Percentiles rank a stretch among this genome's conserved stretches.
Evolutionary conservation across 2,329 filamentous ascomycete genomes (phyloP).

Genomic region (Phialemoniopsis sp.): DNA sequence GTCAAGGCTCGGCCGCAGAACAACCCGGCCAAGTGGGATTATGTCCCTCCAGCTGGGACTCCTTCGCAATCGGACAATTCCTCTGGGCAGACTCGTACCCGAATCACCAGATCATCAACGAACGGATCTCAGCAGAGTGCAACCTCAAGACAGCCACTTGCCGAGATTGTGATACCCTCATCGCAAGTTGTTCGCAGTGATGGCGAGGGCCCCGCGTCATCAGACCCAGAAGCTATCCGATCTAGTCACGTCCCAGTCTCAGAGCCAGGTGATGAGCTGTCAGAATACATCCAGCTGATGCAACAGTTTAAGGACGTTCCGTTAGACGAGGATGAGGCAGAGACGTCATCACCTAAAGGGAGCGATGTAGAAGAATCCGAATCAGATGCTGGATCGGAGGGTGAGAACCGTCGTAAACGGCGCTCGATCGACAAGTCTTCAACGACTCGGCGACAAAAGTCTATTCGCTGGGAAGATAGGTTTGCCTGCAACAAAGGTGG

Average conservation of each 20-base stretch:
- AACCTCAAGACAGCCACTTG: too few relatives aligned
- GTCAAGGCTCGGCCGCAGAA: slow-evolving; percentile 39
- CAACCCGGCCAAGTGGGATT: slow-evolving; percentile 30
- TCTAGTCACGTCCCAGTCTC: neutral
- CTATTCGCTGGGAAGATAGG: slow-evolving; percentile 35
- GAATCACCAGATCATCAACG: too few relatives aligned
- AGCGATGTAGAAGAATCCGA: slow-evolving; percentile 9
- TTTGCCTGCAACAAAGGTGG: slow-evolving; percentile 54
- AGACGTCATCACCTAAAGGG: slow-evolving; percentile 17
- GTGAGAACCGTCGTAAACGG: slow-evolving; percentile 19
- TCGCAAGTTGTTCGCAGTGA: slow-evolving; percentile 6
- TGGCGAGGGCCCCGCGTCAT: neutral
- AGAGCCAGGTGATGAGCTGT: slow-evolving; percentile 50
- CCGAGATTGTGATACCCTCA: slow-evolving; percentile 8
- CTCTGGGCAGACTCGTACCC: slow-evolving; percentile 1
- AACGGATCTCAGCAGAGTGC: too few relatives aligned
- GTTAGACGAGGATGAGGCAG: slow-evolving; percentile 45
- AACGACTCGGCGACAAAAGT: slow-evolving; percentile 18
- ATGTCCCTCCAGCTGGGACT: slow-evolving; percentile 31
- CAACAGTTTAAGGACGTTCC: slow-evolving; percentile 57
- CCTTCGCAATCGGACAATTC: slow-evolving; percentile 28
- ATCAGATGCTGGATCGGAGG: slow-evolving; percentile 16
- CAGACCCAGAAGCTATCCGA: neutral
- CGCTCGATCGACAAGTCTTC: slow-evolving; percentile 9
- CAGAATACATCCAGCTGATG: slow-evolving; percentile 60